Conservation (phyloP, 1,284 basidiomycete genomes). For the Taiwanofungus camphoratus region DNA sequence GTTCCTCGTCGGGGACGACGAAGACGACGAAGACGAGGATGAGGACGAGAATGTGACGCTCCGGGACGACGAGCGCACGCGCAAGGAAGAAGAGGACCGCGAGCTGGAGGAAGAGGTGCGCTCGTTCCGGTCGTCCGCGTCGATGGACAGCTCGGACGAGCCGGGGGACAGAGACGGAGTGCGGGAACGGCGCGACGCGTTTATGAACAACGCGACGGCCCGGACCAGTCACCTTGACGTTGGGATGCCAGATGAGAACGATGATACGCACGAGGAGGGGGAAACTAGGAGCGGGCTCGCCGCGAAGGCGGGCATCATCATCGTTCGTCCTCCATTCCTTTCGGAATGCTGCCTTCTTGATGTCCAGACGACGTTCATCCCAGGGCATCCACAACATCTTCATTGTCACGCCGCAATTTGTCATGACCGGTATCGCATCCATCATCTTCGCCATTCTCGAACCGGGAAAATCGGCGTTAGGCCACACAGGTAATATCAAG, state of each 20-base stretch:
- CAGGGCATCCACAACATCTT: conserved; percentile 92
- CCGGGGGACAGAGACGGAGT: conserved; percentile 21
- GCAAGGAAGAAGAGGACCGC: not conserved
- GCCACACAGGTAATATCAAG: conserved; percentile 26
- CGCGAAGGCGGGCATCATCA: conserved; percentile 83
- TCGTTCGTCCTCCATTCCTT: conserved; percentile 44
- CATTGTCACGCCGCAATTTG: conserved; percentile 74
- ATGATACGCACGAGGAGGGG: conserved; percentile 5
- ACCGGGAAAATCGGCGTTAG: conserved; percentile 44
- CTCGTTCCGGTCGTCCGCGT: conserved; percentile 26
- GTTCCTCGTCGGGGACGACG: conserved; percentile 28
- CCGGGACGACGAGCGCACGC: not conserved
- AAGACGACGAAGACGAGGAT: conserved; percentile 30
- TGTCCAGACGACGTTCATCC: conserved; percentile 1
- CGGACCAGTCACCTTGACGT: conserved; percentile 35
- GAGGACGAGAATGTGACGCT: conserved; percentile 24
- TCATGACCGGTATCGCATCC: conserved; percentile 62
- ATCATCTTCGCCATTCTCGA: conserved; percentile 68
- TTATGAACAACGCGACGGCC: conserved; percentile 42
- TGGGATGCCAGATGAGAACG: conserved; percentile 17
- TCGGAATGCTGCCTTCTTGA: conserved; percentile 8
- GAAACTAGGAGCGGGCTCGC: conserved; percentile 21
- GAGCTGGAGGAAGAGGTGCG: conserved; percentile 30
- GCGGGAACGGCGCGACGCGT: conserved; percentile 18
- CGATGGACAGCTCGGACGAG: conserved; percentile 23